Evolutionary conservation across 148 eudicot genomes (phyloP).

Genomic region (Linanthus parryae): DNA sequence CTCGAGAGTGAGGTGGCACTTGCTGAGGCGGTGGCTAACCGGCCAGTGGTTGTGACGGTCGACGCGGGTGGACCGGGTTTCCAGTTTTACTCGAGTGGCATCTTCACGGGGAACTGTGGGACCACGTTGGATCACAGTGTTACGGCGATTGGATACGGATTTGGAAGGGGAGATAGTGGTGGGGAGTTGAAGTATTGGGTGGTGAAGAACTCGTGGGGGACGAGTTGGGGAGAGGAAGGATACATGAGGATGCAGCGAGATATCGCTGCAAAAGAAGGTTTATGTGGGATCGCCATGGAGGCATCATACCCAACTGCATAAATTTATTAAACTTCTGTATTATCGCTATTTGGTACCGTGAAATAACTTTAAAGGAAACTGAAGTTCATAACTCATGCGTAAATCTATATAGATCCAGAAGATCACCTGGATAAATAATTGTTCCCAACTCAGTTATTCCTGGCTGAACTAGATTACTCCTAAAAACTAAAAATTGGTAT

Average conservation of each 20-base stretch:
- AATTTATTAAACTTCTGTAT: too few relatives aligned
- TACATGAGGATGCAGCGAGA: slow-evolving; percentile 23
- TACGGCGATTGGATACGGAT: slow-evolving; percentile 27
- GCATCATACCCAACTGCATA: not conserved
- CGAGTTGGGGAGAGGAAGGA: slow-evolving; percentile 32
- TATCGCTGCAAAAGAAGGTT: slow-evolving; percentile 11
- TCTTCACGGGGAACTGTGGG: slow-evolving; percentile 22
- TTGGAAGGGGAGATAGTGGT: too few relatives aligned
- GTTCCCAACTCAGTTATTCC: too few relatives aligned
- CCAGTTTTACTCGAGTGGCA: slow-evolving; percentile 21
- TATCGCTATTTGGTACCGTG: too few relatives aligned
- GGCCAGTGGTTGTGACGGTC: slow-evolving; percentile 1
- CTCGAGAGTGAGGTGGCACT: slow-evolving; percentile 16
- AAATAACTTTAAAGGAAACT: too few relatives aligned
- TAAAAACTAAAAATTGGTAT: too few relatives aligned
- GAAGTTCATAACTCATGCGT: too few relatives aligned
- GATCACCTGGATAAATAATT: too few relatives aligned
- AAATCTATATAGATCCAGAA: too few relatives aligned
- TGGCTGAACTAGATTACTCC: too few relatives aligned
- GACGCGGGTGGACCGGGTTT: slow-evolving; percentile 16
- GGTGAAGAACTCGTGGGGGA: slow-evolving; percentile 13
- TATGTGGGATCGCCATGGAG: slow-evolving; percentile 3
- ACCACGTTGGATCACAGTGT: slow-evolving; percentile 25
- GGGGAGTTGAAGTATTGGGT: slow-evolving; percentile 26
- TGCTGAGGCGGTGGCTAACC: not conserved